Evolutionary conservation across 2,329 filamentous ascomycete genomes (phyloP).

Genomic region (Fusarium sp.): DNA sequence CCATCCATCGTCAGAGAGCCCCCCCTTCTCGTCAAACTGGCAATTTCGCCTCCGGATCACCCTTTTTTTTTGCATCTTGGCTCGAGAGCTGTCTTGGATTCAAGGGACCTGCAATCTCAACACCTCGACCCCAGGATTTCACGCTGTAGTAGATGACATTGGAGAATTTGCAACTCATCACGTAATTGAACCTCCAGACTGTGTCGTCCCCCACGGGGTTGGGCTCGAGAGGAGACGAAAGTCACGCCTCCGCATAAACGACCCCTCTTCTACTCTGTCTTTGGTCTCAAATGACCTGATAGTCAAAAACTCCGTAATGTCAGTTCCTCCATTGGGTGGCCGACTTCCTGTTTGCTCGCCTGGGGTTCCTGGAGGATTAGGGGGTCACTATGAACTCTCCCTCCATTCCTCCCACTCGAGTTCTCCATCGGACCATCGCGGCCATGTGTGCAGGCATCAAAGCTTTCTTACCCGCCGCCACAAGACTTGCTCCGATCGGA

Average conservation of each 20-base stretch:
- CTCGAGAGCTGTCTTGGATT: background rate
- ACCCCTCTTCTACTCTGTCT: background rate
- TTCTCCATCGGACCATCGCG: slow-evolving; percentile 20
- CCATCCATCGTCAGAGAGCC: background rate
- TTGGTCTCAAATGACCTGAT: background rate
- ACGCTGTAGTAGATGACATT: background rate
- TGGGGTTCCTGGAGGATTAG: background rate
- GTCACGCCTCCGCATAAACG: background rate
- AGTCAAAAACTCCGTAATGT: slow-evolving; percentile 6
- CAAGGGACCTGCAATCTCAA: slow-evolving; percentile 21
- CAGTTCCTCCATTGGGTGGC: slow-evolving; percentile 10
- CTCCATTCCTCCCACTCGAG: background rate
- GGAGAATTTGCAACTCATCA: slow-evolving; percentile 18
- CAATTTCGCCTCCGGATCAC: slow-evolving; percentile 10
- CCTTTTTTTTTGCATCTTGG: background rate
- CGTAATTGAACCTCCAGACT: slow-evolving; percentile 14
- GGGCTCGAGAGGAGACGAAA: background rate
- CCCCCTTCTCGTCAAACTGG: background rate
- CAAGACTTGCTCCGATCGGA: slow-evolving; percentile 32
- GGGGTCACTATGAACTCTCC: background rate
- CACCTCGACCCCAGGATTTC: background rate
- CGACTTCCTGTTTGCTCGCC: background rate
- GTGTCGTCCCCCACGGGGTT: slow-evolving; percentile 30
- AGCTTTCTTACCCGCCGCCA: slow-evolving; percentile 27
- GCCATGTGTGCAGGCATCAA: slow-evolving; percentile 7